Evolutionary conservation across 139 green algal genomes (phyloP).

Genomic region (Chlamydomonas applanata): DNA sequence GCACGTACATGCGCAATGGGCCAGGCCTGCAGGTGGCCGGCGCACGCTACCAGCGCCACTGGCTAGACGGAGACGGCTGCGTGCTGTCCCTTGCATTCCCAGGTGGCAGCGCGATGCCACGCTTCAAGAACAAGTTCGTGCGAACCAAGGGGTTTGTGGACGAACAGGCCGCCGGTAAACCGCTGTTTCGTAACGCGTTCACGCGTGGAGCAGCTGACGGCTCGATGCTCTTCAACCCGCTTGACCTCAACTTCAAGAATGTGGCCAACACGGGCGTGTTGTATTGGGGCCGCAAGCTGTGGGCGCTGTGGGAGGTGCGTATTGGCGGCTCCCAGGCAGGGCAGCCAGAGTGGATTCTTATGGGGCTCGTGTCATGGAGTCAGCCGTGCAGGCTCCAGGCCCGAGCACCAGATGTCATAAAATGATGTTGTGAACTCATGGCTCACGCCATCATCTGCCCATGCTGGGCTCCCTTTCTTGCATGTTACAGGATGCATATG

Average conservation of each 20-base stretch:
- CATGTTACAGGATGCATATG: background rate
- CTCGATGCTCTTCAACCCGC: slow-evolving; percentile 46
- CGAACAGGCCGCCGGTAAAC: slow-evolving; percentile 49
- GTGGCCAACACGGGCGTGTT: slow-evolving; percentile 58
- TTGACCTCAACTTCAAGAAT: slow-evolving; percentile 58
- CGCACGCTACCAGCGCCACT: slow-evolving; percentile 38
- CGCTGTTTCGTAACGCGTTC: slow-evolving; percentile 46
- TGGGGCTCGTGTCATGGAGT: no score
- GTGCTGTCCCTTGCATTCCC: slow-evolving; percentile 42
- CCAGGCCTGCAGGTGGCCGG: slow-evolving; percentile 40
- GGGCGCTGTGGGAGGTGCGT: slow-evolving; percentile 49
- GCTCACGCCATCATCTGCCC: no score
- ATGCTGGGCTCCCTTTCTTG: background rate
- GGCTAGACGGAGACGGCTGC: slow-evolving; percentile 57
- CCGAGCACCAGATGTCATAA: no score
- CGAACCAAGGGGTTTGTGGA: slow-evolving; percentile 54
- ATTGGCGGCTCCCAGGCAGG: no score
- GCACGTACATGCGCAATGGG: slow-evolving; percentile 57
- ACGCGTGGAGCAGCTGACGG: slow-evolving; percentile 41
- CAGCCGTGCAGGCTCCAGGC: no score
- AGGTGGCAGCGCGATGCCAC: background rate
- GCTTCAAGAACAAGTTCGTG: slow-evolving; percentile 56
- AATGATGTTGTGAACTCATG: no score
- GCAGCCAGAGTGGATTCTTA: no score
- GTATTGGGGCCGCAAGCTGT: slow-evolving; percentile 39